Base-by-base conservation (phyloP, 2,329 filamentous ascomycete genomes). In the Hortaea sp. region DNA sequence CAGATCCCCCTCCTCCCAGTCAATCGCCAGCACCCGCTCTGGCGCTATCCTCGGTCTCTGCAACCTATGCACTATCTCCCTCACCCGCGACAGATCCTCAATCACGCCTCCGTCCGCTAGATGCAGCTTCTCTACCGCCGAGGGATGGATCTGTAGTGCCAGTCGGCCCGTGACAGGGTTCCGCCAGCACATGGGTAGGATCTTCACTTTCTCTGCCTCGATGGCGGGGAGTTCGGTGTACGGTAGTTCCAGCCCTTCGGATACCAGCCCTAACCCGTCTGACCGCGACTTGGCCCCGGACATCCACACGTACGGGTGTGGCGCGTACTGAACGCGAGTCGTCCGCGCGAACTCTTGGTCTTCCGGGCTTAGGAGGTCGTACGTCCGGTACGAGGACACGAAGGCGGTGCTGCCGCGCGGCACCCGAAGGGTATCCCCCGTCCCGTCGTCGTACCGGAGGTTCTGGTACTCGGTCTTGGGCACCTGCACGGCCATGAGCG, bases 221-320 rank as follows among this genome's bases (percentile, higher is more conserved):
- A 88, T 71, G 1, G 76, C 72, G 1, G 85, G 84, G 0, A 89
- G 71, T 4, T 83, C 73, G 2, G 66, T 65, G 0, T 71, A 43
- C 0, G 77, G 62, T 1, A 88, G 69, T 57, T 89, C 85, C 31
- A 74, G 72, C 41, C 70, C 75, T 48, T 86, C 79, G 0, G 79
- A 82, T 28, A 83, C 68, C 47, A 89, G 66, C n/a, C 85, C 85
- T 0, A 89, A 75, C 0, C 85, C 85, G 43, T 80, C 78, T 5
- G 82, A 70, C 11, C 77, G 77, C 35, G 82, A 81, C 56, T 77
- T 78, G 40, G 84, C 82, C 27, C 70, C 63, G 48, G 75, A 79
- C 82, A 89, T 89, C 85, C 85, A 90, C 51, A 89, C 78, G 64
- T 89, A 89, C 5, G 85, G 85, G 56, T 89, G 85, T 2, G 85